Percentiles rank a stretch among this genome's conserved stretches.
Conservation (phyloP, 805 yeast genomes). For the Ogataea trehaloabstinens region DNA sequence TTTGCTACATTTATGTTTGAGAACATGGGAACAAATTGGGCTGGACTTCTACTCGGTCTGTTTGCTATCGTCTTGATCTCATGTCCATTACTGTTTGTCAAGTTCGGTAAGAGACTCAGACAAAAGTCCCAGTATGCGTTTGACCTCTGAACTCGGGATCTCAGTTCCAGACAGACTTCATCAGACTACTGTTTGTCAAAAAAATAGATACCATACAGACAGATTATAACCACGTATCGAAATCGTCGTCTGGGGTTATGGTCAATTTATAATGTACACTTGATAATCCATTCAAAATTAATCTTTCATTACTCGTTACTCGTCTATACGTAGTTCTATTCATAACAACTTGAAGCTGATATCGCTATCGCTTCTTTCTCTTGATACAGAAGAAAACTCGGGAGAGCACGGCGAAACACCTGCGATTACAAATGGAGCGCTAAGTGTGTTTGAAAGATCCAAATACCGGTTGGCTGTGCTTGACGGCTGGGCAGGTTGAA, state of each 20-base stretch:
- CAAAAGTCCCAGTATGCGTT: conserved; percentile 57
- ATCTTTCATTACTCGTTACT: too few relatives aligned
- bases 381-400: conserved; percentile 18
- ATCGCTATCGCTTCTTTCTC: conserved; percentile 19
- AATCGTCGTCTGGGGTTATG: too few relatives aligned
- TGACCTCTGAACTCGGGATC: conserved; percentile 22
- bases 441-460: conserved; percentile 52
- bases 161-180: too few relatives aligned
- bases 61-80: conserved; percentile 57
- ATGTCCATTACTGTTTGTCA: conserved; percentile 65
- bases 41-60: conserved; percentile 68
- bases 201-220: too few relatives aligned
- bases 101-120: conserved; percentile 58
- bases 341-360: neutral
- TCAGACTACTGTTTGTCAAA: too few relatives aligned
- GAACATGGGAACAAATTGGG: conserved; percentile 73
- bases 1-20: conserved; percentile 71
- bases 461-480: conserved; percentile 38
- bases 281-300: too few relatives aligned
- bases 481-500: too few relatives aligned
- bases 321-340: too few relatives aligned
- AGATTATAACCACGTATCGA: too few relatives aligned
- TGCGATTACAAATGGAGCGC: conserved; percentile 65
- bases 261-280: too few relatives aligned
- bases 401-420: conserved; percentile 56